These are phyloP conservation scores for Somion occarium DNA, from an alignment of 1,284 basidiomycete genomes.

Conservation along the genomic window DNA sequence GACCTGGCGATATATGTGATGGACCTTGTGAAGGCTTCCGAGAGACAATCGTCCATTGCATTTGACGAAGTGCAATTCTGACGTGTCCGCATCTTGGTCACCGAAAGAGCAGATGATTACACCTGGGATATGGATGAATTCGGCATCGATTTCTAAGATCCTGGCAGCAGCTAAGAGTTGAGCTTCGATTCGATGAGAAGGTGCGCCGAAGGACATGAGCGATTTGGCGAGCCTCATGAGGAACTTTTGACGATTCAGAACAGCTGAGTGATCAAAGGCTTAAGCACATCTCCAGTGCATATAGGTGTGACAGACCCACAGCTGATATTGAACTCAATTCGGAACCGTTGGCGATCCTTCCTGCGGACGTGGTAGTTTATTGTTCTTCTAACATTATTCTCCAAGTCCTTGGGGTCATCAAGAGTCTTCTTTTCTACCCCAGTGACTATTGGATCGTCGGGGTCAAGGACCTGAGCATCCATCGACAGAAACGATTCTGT, in stretches of 20 bases:
- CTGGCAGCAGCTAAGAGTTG: constrained; percentile 71
- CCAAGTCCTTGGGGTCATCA: not conserved
- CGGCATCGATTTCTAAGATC: constrained; percentile 79
- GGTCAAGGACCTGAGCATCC: not conserved
- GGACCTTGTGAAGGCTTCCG: constrained; percentile 72
- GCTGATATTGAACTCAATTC: constrained; percentile 67
- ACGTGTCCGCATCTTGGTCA: constrained; percentile 70
- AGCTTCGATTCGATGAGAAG: constrained; percentile 66
- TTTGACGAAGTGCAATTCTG: constrained; percentile 81
- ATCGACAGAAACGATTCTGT: not conserved
- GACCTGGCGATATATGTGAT: constrained; percentile 71
- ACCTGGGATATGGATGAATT: constrained; percentile 76
- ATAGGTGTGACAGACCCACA: constrained; percentile 46
- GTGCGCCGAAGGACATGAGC: constrained; percentile 68
- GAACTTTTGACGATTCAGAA: constrained; percentile 55
- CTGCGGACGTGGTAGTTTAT: constrained; percentile 19
- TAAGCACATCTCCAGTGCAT: no score
- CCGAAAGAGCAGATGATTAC: constrained; percentile 83
- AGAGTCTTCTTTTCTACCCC: not conserved
- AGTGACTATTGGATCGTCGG: constrained; percentile 5
- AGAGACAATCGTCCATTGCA: constrained; percentile 70
- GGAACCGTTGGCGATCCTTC: constrained; percentile 56
- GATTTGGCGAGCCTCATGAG: constrained; percentile 59
- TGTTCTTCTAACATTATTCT: constrained; percentile 2
- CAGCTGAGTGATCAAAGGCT: constrained; percentile 31